Evolutionary conservation across 2,329 filamentous ascomycete species (phyloP).

Genomic region (Exophiala sideris): DNA sequence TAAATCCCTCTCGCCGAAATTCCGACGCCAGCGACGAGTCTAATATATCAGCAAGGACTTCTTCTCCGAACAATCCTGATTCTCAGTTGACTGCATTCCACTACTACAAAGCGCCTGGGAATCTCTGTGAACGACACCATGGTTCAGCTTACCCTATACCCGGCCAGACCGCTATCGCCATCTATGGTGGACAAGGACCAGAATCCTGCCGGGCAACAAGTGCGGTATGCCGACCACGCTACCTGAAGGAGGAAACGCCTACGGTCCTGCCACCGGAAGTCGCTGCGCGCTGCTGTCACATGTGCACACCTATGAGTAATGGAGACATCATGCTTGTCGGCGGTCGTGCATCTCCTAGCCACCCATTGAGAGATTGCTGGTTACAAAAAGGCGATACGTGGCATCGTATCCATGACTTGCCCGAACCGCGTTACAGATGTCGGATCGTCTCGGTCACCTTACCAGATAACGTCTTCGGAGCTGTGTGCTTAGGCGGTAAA

Average conservation of each 20-base stretch:
- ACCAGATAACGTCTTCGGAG: conserved; percentile 37
- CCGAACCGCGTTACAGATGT: conserved; percentile 69
- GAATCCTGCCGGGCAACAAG: conserved; percentile 46
- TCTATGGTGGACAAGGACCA: conserved; percentile 46
- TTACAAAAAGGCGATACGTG: conserved; percentile 61
- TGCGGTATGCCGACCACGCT: conserved; percentile 32
- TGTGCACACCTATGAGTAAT: conserved; percentile 63
- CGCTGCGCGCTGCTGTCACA: conserved; percentile 65
- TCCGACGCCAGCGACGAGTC: conserved; percentile 24
- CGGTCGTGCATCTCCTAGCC: conserved; percentile 70
- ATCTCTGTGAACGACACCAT: conserved; percentile 57
- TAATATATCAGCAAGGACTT: conserved; percentile 26
- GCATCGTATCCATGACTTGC: conserved; percentile 63
- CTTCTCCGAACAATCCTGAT: conserved; percentile 19
- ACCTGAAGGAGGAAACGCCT: conserved; percentile 30
- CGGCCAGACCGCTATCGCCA: conserved; percentile 33
- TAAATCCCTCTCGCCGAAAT: conserved; percentile 14
- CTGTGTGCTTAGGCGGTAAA: conserved; percentile 64
- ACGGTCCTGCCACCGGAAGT: conserved; percentile 43
- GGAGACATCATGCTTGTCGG: conserved; percentile 65
- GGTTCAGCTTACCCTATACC: conserved; percentile 50
- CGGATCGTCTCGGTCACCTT: conserved; percentile 52
- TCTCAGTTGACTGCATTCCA: conserved; percentile 25
- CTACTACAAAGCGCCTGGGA: conserved; percentile 39
- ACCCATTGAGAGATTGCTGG: conserved; percentile 72